Base-by-base conservation (phyloP, 345 rosid genomes). In the Pseudoturritis turrita region DNA sequence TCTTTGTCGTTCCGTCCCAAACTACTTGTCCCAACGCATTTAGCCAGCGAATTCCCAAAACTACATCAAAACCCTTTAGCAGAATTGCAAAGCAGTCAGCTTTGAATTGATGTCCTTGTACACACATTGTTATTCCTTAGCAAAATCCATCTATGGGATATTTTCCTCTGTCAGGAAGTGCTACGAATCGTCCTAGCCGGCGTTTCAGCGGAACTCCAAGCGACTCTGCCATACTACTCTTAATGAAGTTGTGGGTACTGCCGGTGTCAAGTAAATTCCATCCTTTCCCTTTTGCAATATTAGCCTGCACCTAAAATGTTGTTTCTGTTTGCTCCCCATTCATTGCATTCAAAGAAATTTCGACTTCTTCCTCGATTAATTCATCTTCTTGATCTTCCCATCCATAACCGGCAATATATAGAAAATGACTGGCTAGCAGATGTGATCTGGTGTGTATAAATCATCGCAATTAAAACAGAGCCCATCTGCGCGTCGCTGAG, bases 391-490 rank as follows among this genome's bases (percentile, higher is more conserved):
- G 21, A 0, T 8, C 7, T 0, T 53, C 21, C 12, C 58, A 0
- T n/a, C 37, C 0, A 0, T 2, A 0, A 53, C 1, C 0, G 6
- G 1, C 6, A 1, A 3, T 0, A 28, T 28, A 1, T 26, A 0
- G 3, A 53, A 53, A 1, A 35, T 11, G 10, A 9, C 39, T 9
- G 39, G 39, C 1, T 10, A 8, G 39, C 39, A 9, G 2, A 2
- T 6, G 10, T 35, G 39, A 2, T 4, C 39, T 2, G 39, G 12
- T 1, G 11, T 8, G 12, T 35, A 35, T 1, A 9, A 3, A 2
- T 13, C 18, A 3, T 26, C 35, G 4, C 35, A 52, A 0, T 26
- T 52, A 10, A 13, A 52, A 7, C 10, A 52, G 0, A 52, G 11
- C 0, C 35, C 4, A 13, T 52, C 14, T 13, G 17, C 18, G 2